phyloP scores from a whole-genome alignment of 2,329 filamentous ascomycete species.

The Trichoderma lentiforme region DNA sequence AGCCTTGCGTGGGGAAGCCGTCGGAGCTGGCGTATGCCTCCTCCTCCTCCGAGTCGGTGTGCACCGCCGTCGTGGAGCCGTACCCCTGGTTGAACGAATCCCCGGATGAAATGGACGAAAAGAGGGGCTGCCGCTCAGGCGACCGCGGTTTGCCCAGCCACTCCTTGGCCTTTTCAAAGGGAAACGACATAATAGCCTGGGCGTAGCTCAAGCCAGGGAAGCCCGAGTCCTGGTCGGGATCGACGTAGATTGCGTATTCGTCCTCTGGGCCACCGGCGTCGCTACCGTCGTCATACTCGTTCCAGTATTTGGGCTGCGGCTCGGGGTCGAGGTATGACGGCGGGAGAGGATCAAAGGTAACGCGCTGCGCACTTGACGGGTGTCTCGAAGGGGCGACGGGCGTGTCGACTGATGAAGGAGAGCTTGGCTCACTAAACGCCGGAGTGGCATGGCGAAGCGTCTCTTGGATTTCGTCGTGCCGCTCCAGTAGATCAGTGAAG shows the following conservation, averaged over 20 bases:
- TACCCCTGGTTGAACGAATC: conserved; percentile 28
- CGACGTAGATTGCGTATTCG: conserved; percentile 70
- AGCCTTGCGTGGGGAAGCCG: conserved; percentile 48
- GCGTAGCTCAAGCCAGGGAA: conserved; percentile 65
- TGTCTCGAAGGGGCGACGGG: conserved; percentile 9
- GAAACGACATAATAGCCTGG: conserved; percentile 47
- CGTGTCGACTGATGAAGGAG: conserved; percentile 32
- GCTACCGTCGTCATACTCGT: conserved; percentile 81
- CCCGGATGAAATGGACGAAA: conserved; percentile 19
- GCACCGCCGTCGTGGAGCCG: conserved; percentile 27
- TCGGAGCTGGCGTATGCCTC: conserved; percentile 53
- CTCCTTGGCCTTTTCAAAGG: conserved; percentile 49
- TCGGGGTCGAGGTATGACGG: conserved; percentile 27
- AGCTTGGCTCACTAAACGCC: conserved; percentile 38
- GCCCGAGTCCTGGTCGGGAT: conserved; percentile 59
- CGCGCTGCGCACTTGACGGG: conserved; percentile 17
- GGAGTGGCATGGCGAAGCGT: conserved; percentile 47
- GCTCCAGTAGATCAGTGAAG: conserved; percentile 50
- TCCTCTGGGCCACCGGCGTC: conserved; percentile 58
- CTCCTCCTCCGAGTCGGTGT: conserved; percentile 41
- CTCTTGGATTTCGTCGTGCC: conserved; percentile 49
- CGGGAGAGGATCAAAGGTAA: conserved; percentile 32
- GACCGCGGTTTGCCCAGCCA: conserved; percentile 43
- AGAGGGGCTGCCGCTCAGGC: conserved; percentile 24
- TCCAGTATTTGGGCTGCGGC: conserved; percentile 63